Base-by-base conservation (phyloP, 306 rosid genomes). In the Rubus parviflorus region DNA sequence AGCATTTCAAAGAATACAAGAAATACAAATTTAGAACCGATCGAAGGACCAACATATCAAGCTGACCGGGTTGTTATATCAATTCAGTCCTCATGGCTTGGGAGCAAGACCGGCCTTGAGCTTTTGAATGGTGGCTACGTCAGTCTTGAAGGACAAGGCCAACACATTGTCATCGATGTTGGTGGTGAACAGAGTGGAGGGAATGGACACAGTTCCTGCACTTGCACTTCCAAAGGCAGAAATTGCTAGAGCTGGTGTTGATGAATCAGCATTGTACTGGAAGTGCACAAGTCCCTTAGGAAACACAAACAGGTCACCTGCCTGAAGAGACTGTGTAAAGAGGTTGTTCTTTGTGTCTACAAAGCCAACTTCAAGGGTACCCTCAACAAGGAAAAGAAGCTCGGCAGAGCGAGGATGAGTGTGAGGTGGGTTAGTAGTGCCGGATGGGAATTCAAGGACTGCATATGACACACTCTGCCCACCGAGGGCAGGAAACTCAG, bases 161-260 rank as follows among this genome's bases (percentile, higher is more conserved):
- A 68, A 43, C n/a, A 20, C 41, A 68, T 68, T 13, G 54, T 68
- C 56, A 0, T 43, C 73, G 11, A 68, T 13, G 12, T 37, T 9
- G 0, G 73, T 68, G 54, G 41, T 2, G 17, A 68, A 68, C 73
- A 68, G 13, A 23, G 73, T 68, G 54, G 8, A 11, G 12, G 73
- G 41, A 23, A 68, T 13, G 10, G 54, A 68, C 25, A 45, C 73
- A 45, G 76, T 38, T 72, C 76, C 65, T 9, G 76, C 65, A 54
- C 56, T 72, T 38, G 52, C 76, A 72, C 76, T 72, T 41, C 65
- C 76, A 38, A 72, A 53, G 2, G 75, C 75, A 52, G 75, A 72
- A 37, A 72, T 35, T 19, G 75, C 75, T 11, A 38, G 7, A 10
- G 75, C 51, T 10, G 75, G 30, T 19, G 20, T 20, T 72, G 52